phyloP scores from a whole-genome alignment of 2,329 filamentous ascomycete species.

The Aspergillus sp. region DNA sequence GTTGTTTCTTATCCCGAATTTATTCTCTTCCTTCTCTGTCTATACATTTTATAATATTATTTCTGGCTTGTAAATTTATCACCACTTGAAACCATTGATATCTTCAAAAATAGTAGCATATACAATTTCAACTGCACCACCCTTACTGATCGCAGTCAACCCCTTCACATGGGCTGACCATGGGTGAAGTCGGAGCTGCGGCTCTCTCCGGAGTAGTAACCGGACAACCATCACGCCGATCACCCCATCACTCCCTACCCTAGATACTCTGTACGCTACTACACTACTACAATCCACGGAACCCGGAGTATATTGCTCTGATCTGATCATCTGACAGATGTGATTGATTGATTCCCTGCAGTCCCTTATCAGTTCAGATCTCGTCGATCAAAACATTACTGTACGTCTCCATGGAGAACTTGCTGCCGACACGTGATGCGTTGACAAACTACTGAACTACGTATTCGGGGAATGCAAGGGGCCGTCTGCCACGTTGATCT shows the following conservation, averaged over 20 bases:
- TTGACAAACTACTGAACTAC: background rate
- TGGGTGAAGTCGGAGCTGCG: constrained; percentile 4
- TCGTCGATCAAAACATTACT: background rate
- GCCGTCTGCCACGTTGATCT: background rate
- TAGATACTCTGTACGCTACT: background rate
- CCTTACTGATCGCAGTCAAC: background rate
- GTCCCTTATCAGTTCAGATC: background rate
- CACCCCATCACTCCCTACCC: background rate
- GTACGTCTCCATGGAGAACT: background rate
- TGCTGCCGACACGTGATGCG: background rate
- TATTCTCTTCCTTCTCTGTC: too few species aligned
- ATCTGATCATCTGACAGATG: background rate
- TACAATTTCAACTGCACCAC: background rate
- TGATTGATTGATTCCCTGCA: background rate
- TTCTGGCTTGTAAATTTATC: too few species aligned
- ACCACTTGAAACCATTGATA: too few species aligned
- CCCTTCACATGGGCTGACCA: background rate
- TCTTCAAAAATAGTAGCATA: too few species aligned
- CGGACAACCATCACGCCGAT: background rate
- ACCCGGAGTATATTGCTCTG: background rate
- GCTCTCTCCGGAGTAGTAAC: background rate
- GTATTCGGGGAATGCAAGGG: background rate
- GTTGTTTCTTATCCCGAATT: too few species aligned
- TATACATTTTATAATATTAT: too few species aligned
- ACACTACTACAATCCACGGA: background rate